Evolutionary conservation across 768 basidiomycete genomes (phyloP).

Genomic region (Lentinula sp.): DNA sequence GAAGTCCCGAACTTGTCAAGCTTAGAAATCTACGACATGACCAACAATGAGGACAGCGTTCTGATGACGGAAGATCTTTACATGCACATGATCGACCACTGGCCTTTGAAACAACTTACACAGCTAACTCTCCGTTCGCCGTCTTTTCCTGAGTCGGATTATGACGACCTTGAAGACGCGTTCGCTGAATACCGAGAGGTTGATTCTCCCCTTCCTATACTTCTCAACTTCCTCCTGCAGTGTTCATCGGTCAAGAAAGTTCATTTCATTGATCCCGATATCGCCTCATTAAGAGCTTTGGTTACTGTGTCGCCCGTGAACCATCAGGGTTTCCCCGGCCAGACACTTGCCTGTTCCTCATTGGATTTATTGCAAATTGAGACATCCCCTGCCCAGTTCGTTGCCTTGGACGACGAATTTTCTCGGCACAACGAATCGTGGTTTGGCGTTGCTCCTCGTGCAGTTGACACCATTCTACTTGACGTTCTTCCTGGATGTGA

Average conservation of each 20-base stretch:
- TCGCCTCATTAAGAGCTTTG: neutral
- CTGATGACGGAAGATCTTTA: neutral
- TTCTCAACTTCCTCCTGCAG: neutral
- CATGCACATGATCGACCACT: neutral
- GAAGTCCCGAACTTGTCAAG: neutral
- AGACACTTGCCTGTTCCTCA: neutral
- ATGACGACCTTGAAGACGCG: neutral
- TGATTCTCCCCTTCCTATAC: neutral
- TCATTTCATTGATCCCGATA: neutral
- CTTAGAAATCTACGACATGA: neutral
- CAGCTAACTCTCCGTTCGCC: neutral
- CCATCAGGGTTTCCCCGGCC: neutral
- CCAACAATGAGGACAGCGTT: neutral
- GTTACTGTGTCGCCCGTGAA: neutral
- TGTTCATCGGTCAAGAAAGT: neutral
- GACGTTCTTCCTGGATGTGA: neutral
- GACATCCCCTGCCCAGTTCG: neutral
- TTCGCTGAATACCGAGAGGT: neutral
- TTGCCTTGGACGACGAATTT: neutral
- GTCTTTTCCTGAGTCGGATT: neutral
- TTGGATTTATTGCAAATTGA: neutral
- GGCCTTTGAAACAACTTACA: neutral
- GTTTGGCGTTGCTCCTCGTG: neutral
- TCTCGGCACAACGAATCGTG: neutral
- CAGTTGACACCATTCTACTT: neutral